Percentiles rank a stretch among this genome's conserved stretches.
phyloP scores from a whole-genome alignment of 139 green algal genomes.

The Picocystis salinarum region DNA sequence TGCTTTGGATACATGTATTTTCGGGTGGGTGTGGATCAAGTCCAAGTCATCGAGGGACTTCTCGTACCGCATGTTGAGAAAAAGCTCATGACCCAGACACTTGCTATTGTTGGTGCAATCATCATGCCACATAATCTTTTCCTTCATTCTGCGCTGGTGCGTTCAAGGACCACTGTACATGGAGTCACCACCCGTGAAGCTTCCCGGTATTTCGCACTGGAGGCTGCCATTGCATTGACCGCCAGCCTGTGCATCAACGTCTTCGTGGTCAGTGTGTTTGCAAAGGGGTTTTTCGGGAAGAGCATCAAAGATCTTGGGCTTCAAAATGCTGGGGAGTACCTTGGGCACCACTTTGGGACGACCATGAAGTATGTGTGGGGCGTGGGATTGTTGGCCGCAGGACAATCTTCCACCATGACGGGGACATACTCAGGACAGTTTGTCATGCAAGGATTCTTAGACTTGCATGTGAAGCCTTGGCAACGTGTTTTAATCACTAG shows the following conservation, averaged over 20 bases:
- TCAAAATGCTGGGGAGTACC: slow-evolving; percentile 35
- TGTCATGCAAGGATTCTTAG: slow-evolving; percentile 47
- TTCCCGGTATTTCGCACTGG: slow-evolving; percentile 35
- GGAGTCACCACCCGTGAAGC: slow-evolving; percentile 10
- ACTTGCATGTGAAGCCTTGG: slow-evolving; percentile 21
- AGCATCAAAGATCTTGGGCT: slow-evolving; percentile 52
- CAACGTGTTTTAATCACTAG: slow-evolving; percentile 25
- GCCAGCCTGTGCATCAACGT: slow-evolving; percentile 72
- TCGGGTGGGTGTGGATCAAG: no score
- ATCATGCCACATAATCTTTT: slow-evolving; percentile 89
- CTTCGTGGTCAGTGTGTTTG: slow-evolving; percentile 59
- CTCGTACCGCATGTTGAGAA: slow-evolving; percentile 11
- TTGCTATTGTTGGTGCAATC: slow-evolving; percentile 40
- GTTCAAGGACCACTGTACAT: slow-evolving; percentile 21
- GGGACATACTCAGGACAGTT: slow-evolving; percentile 63
- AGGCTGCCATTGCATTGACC: slow-evolving; percentile 43
- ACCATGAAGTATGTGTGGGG: slow-evolving; percentile 24
- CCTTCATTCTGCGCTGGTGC: slow-evolving; percentile 65
- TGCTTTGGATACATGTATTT: slow-evolving; percentile 32
- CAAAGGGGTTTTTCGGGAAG: slow-evolving; percentile 27
- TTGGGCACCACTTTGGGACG: slow-evolving; percentile 15
- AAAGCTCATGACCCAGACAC: not conserved
- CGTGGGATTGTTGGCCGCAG: slow-evolving; percentile 32
- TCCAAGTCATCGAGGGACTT: slow-evolving; percentile 13
- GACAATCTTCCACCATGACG: slow-evolving; percentile 55